These are phyloP conservation scores for Colletotrichum cereale DNA, from an alignment of 2,329 filamentous ascomycete genomes.

Conservation along the genomic window DNA sequence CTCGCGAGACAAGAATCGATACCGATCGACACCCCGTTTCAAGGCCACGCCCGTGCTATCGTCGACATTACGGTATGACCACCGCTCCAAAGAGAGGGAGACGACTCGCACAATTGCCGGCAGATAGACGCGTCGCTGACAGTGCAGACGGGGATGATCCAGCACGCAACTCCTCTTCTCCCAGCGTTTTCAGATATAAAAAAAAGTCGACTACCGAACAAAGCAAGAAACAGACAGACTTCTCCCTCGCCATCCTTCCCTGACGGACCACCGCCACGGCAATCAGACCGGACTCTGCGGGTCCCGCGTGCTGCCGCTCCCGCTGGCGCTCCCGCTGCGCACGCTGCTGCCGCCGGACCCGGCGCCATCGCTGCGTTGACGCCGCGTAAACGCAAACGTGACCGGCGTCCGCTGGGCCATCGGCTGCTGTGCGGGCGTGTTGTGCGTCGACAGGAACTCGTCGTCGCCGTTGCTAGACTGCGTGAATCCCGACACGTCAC, in stretches of 20 bases:
- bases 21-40: constrained; percentile 17
- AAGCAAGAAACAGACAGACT: constrained; percentile 27
- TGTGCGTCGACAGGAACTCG: constrained; percentile 45
- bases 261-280: neutral
- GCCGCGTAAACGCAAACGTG: constrained; percentile 38
- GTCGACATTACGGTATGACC: neutral
- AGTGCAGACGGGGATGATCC: neutral
- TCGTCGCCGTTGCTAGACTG: constrained; percentile 69
- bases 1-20: constrained; percentile 27
- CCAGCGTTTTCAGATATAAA: constrained; percentile 4
- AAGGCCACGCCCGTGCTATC: neutral
- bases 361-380: constrained; percentile 35
- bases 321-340: constrained; percentile 60
- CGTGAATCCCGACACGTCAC: constrained; percentile 75
- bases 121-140: neutral
- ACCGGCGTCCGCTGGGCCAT: constrained; percentile 41
- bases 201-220: constrained; percentile 27
- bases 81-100: neutral
- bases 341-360: constrained; percentile 41
- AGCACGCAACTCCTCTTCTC: constrained; percentile 14
- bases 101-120: neutral
- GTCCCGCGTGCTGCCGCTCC: constrained; percentile 62
- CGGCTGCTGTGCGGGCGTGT: constrained; percentile 42
- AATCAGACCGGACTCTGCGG: constrained; percentile 61
- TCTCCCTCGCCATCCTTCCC: neutral